Conservation (phyloP, 768 basidiomycete species). For the Termitomyces sp. region DNA sequence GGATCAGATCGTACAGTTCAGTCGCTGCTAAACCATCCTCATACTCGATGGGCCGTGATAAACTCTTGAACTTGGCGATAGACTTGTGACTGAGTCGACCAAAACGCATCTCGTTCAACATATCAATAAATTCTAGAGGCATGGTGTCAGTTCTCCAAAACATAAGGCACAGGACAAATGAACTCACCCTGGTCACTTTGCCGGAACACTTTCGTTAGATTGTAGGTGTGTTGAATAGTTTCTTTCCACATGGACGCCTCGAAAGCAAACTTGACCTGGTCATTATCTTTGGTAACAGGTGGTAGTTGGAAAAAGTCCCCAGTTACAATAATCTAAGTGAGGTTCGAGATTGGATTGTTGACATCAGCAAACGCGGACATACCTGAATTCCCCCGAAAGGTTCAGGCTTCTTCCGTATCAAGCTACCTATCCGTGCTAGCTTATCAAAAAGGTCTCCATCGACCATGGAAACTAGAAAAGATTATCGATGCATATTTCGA, state of each 20-base stretch:
- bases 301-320: constrained; percentile 99
- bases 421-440: constrained; percentile 65
- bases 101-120: constrained; percentile 99
- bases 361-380: neutral
- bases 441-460: constrained; percentile 94
- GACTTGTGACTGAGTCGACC: constrained; percentile 66
- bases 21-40: constrained; percentile 85
- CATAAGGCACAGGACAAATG: neutral
- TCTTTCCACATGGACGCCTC: constrained; percentile 79
- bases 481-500: neutral
- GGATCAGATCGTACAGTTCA: constrained; percentile 62
- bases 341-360: neutral
- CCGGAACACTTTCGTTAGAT: constrained; percentile 92
- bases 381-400: constrained; percentile 97
- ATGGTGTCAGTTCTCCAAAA: neutral
- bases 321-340: constrained; percentile 74
- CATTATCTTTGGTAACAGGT: constrained; percentile 70
- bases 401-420: constrained; percentile 53
- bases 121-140: constrained; percentile 77
- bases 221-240: constrained; percentile 78
- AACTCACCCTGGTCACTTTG: constrained; percentile 84
- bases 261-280: constrained; percentile 81
- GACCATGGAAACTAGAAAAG: constrained; percentile 88
- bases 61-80: constrained; percentile 61
- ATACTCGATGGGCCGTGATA: constrained; percentile 72